Base-by-base conservation (phyloP, 228 moss, liverwort and hornwort species). In the Sphagnum magellanicum region DNA sequence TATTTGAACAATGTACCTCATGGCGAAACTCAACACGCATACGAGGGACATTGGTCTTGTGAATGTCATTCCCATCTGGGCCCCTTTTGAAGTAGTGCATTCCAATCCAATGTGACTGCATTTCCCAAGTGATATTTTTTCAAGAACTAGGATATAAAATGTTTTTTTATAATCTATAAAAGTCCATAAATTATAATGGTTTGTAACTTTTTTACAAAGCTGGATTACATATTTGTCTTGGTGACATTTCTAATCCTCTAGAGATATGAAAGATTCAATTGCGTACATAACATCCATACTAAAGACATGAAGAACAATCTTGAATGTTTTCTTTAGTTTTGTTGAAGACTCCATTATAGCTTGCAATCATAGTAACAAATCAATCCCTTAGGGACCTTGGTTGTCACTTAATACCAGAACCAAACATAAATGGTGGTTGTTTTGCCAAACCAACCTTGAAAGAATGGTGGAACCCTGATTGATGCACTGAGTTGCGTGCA, bases 21-120 rank as follows among this genome's bases (percentile, higher is more conserved):
- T 98, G 85, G 68, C 97, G 91, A 63, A 98, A 98, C 75, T 93
- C 91, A 68, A 98, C 98, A 65, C 98, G 86, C 98, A 98, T 90
- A 50, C 92, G 91, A 47, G 98, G 93, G 51, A 98, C 98, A 76
- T 98, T 98, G 13, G 98, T 87, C 76, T 98, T 98, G 74, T 98
- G 92, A 51, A 98, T 89, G 52, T 92, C 93, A 61, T 98, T 93
- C 16, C 93, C 93, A 48, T 86, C 87, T 48, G 98, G 88, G 70
- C 98, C 98, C 68, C 90, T 85, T 61, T 66, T 69, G 66, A 74
- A 90, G 74, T 98, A 98, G 16, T 84, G 51, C 67, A 90, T 87
- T 11, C 93, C 98, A 51, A 93, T 83, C 98, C 98, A 98, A 67
- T 98, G 98, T 6, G 89, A 79, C 93, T 95, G 82, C 66, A 32